Conservation (phyloP, 768 basidiomycete genomes). For the Russula sp. region DNA sequence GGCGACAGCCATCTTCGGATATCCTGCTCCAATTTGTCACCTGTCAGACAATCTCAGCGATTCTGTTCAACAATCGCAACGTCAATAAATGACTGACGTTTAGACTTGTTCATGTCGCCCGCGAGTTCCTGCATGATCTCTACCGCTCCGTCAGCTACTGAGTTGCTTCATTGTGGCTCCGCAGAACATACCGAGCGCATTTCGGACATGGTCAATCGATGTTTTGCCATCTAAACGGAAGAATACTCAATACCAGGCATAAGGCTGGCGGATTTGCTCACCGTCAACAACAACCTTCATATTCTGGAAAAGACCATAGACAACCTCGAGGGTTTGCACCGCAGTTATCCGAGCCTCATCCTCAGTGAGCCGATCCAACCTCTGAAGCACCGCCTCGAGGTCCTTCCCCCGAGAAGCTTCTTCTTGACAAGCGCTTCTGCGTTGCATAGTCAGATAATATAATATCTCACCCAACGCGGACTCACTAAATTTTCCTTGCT, state of each 20-base stretch:
- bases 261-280: background rate
- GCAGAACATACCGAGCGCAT: background rate
- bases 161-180: background rate
- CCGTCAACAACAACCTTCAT: background rate
- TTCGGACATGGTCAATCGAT: background rate
- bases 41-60: background rate
- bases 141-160: background rate
- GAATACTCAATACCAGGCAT: background rate
- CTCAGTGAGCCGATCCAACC: background rate
- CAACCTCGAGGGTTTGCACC: background rate
- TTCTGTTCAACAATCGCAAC: background rate
- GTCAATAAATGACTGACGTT: background rate
- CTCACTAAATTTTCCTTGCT: background rate
- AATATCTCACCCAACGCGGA: background rate
- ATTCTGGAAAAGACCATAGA: background rate
- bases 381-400: background rate
- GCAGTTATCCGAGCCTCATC: background rate
- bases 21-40: background rate
- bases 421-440: background rate
- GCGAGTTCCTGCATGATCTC: background rate
- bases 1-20: background rate
- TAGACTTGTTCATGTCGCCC: background rate
- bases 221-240: background rate
- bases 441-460: background rate
- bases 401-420: background rate